Evolutionary conservation across 148 eudicot genomes (phyloP).

Genomic region (Limonium bicolor): DNA sequence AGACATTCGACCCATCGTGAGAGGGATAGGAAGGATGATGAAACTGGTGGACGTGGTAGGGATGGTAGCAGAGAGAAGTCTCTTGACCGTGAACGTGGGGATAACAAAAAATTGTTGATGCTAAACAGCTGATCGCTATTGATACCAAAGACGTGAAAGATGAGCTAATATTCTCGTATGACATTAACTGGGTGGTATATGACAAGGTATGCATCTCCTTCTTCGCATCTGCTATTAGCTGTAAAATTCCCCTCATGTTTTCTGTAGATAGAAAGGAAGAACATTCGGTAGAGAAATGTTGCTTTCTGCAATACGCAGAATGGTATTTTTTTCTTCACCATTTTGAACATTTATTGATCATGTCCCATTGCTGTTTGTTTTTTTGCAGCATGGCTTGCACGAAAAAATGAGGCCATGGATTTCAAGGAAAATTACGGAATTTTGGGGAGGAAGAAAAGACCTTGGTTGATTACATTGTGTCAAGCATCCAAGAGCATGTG

Average conservation of each 20-base stretch:
- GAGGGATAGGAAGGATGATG: constrained; percentile 39
- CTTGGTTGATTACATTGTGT: constrained; percentile 76
- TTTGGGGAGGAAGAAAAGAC: constrained; percentile 81
- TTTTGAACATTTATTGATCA: too few species aligned
- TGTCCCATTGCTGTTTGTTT: not conserved
- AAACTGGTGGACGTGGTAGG: constrained; percentile 20
- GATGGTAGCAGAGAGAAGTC: constrained; percentile 26
- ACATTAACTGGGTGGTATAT: constrained; percentile 74
- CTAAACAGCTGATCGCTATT: constrained; percentile 89
- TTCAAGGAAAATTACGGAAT: constrained; percentile 86
- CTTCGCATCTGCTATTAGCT: too few species aligned
- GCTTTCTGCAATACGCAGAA: too few species aligned
- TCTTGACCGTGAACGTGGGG: constrained; percentile 17
- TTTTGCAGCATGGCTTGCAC: constrained; percentile 62
- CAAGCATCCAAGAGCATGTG: constrained; percentile 57
- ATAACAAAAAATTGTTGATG: constrained; percentile 63
- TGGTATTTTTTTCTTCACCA: too few species aligned
- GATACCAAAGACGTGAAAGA: constrained; percentile 97
- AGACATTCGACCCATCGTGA: constrained; percentile 57
- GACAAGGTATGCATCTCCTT: constrained; percentile 49
- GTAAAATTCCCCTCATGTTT: too few species aligned
- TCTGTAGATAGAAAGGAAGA: too few species aligned
- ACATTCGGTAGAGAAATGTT: too few species aligned
- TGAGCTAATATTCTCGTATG: constrained; percentile 75
- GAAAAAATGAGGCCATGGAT: constrained; percentile 96